A percentile compares a stretch with the other conserved stretches of the same genome.
Conservation (phyloP, 2,329 filamentous ascomycete species). For the Penicillium sp. region DNA sequence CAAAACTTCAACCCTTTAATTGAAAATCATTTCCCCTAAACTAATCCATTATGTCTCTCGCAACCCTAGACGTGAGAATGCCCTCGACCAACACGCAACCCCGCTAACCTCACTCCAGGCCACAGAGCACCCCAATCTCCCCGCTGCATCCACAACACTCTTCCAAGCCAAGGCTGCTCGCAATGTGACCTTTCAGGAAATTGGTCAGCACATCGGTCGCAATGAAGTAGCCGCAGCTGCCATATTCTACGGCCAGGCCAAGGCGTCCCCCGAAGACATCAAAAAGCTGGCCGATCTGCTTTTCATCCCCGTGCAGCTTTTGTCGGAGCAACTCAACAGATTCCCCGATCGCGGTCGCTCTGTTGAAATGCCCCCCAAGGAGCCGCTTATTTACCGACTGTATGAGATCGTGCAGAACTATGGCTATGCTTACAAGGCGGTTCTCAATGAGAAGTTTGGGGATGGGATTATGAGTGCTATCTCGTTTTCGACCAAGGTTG, state of each 20-base stretch:
- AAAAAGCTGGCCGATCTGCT: conserved; percentile 65
- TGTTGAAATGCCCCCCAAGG: conserved; percentile 78
- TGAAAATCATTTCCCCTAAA: not conserved
- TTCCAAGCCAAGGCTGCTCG: conserved; percentile 77
- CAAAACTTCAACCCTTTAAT: not conserved
- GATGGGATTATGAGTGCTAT: conserved; percentile 98
- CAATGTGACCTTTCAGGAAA: conserved; percentile 73
- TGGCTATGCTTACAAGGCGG: conserved; percentile 91
- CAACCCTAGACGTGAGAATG: conserved; percentile 43
- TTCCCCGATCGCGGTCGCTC: conserved; percentile 79
- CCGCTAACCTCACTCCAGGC: conserved; percentile 21
- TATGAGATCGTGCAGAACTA: conserved; percentile 98
- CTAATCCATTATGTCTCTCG: conserved; percentile 40
- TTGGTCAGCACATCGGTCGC: conserved; percentile 70
- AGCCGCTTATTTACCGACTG: conserved; percentile 83
- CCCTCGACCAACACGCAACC: not conserved
- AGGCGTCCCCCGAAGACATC: conserved; percentile 68
- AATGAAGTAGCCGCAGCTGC: conserved; percentile 83
- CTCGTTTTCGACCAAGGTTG: conserved; percentile 82
- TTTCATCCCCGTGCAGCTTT: conserved; percentile 54
- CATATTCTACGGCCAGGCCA: conserved; percentile 85
- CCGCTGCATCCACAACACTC: conserved; percentile 67
- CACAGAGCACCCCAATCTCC: conserved; percentile 58
- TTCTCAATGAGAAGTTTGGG: conserved; percentile 92
- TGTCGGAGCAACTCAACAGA: conserved; percentile 64